These are phyloP conservation scores for Phytophthora sp. DNA, from an alignment of 352 stramenopile genomes.

Conservation along the genomic window DNA sequence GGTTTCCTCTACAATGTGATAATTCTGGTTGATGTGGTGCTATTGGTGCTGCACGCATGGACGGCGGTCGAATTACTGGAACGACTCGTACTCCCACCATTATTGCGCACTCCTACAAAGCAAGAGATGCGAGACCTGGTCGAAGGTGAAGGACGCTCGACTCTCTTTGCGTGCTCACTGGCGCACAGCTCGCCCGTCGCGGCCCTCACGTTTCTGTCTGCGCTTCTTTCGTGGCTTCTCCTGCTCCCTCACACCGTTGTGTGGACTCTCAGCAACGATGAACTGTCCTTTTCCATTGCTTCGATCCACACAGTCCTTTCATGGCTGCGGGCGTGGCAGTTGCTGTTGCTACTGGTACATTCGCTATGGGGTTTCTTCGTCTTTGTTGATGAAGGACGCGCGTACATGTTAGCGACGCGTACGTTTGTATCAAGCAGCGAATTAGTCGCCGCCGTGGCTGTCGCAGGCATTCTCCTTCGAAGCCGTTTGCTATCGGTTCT, in stretches of 20 bases:
- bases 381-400: conserved; percentile 38
- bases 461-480: conserved; percentile 21
- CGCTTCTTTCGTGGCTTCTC: conserved; percentile 63
- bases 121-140: conserved; percentile 27
- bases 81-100: conserved; percentile 25
- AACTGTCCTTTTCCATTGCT: conserved; percentile 32
- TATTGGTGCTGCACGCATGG: conserved; percentile 41
- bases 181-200: conserved; percentile 48
- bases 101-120: conserved; percentile 24
- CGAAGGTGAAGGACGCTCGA: conserved; percentile 28
- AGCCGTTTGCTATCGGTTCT: conserved; percentile 33
- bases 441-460: conserved; percentile 33
- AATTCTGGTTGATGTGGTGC: conserved; percentile 38
- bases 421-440: conserved; percentile 48
- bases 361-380: conserved; percentile 38
- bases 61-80: conserved; percentile 37
- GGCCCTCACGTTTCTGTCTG: conserved; percentile 33
- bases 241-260: conserved; percentile 59
- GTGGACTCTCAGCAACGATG: conserved; percentile 41
- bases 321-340: conserved; percentile 38
- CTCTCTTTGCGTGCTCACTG: conserved; percentile 47
- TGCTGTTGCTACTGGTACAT: conserved; percentile 45
- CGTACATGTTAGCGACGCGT: conserved; percentile 40
- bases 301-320: conserved; percentile 52
- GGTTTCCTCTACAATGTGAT: conserved; percentile 59